phyloP scores from a whole-genome alignment of 331 rosid species.

The Pyracantha coccinea region DNA sequence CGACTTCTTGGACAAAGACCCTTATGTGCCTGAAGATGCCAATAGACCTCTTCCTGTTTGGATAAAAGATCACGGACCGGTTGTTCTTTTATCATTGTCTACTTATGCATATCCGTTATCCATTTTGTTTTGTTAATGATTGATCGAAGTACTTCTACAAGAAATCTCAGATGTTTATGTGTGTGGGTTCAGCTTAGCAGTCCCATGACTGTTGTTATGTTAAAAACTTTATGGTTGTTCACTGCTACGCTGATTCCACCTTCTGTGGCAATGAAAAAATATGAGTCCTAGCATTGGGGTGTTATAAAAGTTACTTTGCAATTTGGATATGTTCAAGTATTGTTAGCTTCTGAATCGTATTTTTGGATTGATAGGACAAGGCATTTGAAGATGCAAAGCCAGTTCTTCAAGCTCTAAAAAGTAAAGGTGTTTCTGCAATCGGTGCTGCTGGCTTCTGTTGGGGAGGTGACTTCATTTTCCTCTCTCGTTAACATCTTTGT shows the following conservation, averaged over 20 bases:
- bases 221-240: background rate
- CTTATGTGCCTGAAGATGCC: slow-evolving; percentile 12
- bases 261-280: background rate
- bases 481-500: background rate
- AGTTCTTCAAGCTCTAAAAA: slow-evolving; percentile 49
- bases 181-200: background rate
- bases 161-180: background rate
- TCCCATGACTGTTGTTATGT: background rate
- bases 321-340: background rate
- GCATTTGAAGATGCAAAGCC: slow-evolving; percentile 49
- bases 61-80: slow-evolving; percentile 2
- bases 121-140: background rate
- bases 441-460: slow-evolving; percentile 79
- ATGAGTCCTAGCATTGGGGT: background rate
- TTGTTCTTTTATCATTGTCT: background rate
- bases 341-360: background rate
- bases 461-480: slow-evolving; percentile 53
- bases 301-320: background rate
- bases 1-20: slow-evolving; percentile 20
- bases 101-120: background rate
- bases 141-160: background rate
- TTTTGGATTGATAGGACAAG: slow-evolving; percentile 32
- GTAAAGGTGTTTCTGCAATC: slow-evolving; percentile 51
- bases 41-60: slow-evolving; percentile 9
- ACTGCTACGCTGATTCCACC: background rate